phyloP scores from a whole-genome alignment of 139 green algal species.

The Tetraselmis chui region DNA sequence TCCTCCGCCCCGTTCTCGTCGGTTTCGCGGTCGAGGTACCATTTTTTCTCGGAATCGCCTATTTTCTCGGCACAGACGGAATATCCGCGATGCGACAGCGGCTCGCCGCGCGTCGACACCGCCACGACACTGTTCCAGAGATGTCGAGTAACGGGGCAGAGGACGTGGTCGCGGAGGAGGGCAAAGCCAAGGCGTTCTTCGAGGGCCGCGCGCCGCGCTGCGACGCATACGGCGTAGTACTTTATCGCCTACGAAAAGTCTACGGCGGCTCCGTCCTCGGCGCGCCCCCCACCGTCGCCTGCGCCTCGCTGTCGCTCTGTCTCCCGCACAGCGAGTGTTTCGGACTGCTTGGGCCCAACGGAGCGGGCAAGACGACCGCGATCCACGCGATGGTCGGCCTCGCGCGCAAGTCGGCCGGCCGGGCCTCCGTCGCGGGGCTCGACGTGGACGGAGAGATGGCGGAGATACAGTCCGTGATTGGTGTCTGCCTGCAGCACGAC shows the following conservation, averaged over 20 bases:
- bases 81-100: not conserved
- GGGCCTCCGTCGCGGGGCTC: conserved; percentile 42
- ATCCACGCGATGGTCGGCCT: conserved; percentile 50
- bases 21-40: not conserved
- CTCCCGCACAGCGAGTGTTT: conserved; percentile 51
- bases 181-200: not conserved
- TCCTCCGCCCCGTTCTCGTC: not conserved
- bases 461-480: conserved; percentile 28
- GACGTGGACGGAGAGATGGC: conserved; percentile 52
- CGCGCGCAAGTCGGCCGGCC: conserved; percentile 21
- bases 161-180: not conserved
- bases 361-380: conserved; percentile 43
- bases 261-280: not conserved
- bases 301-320: conserved; percentile 32
- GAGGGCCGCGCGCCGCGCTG: not conserved
- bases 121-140: not conserved
- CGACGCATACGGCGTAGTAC: not conserved
- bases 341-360: conserved; percentile 84
- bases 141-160: not conserved
- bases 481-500: conserved; percentile 48
- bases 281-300: not conserved
- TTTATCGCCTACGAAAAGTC: not conserved
- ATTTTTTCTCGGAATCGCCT: not conserved
- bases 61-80: not conserved
- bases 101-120: not conserved